Evolutionary conservation across 2,329 filamentous ascomycete genomes (phyloP).

Genomic region (Simplicillium aogashimaense): DNA sequence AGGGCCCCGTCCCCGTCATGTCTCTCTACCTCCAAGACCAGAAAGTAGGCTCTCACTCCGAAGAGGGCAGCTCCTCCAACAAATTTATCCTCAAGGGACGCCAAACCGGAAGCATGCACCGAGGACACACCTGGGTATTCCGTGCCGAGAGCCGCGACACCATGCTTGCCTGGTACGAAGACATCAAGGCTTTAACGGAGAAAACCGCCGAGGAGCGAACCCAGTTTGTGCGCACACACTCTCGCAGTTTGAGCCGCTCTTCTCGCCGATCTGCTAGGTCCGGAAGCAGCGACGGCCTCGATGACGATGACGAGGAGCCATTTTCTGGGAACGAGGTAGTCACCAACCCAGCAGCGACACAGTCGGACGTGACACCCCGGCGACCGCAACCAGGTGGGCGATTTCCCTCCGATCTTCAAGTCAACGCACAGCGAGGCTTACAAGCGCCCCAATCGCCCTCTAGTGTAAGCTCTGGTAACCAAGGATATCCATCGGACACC

Average conservation of each 20-base stretch:
- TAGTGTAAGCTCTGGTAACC: conserved; percentile 64
- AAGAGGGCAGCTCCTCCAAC: conserved; percentile 73
- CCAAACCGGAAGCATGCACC: conserved; percentile 87
- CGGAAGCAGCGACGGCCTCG: conserved; percentile 66
- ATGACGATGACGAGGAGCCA: conserved; percentile 59
- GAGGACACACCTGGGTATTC: conserved; percentile 65
- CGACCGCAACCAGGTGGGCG: conserved; percentile 87
- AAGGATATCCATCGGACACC: conserved; percentile 35
- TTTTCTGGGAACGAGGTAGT: conserved; percentile 40
- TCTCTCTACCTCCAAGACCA: conserved; percentile 91
- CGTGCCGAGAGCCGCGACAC: conserved; percentile 72
- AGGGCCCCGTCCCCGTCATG: conserved; percentile 86
- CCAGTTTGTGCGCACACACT: conserved; percentile 76
- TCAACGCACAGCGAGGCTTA: conserved; percentile 69
- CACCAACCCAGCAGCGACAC: conserved; percentile 35
- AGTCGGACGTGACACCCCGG: conserved; percentile 39
- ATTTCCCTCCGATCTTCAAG: conserved; percentile 89
- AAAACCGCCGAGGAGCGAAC: conserved; percentile 80
- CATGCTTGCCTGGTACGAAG: conserved; percentile 94
- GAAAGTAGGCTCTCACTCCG: conserved; percentile 86
- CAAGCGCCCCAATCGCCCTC: conserved; percentile 70
- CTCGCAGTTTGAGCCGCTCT: conserved; percentile 63
- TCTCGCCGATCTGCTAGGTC: conserved; percentile 54
- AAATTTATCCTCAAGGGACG: conserved; percentile 98
- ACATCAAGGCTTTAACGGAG: conserved; percentile 82